Evolutionary conservation across 2,329 filamentous ascomycete species (phyloP).

Genomic region (Pestalotiopsis sp.): DNA sequence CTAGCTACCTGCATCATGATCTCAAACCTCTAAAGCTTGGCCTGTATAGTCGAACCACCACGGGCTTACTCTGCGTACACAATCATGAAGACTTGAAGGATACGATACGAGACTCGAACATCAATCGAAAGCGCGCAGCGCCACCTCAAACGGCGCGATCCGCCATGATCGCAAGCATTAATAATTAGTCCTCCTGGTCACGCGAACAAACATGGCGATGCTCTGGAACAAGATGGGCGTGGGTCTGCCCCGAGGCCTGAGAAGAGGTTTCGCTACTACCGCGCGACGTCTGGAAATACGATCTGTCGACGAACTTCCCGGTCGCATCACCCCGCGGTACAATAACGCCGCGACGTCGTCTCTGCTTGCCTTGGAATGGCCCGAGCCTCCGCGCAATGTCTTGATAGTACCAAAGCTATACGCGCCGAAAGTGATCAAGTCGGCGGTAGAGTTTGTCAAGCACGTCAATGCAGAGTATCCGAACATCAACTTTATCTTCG

Average conservation of each 20-base stretch:
- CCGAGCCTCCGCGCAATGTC: slow-evolving; percentile 57
- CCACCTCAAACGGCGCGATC: neutral
- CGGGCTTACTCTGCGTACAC: neutral
- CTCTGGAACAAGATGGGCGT: neutral
- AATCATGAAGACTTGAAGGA: neutral
- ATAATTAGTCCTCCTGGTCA: neutral
- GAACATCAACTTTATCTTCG: slow-evolving; percentile 79
- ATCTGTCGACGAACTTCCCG: slow-evolving; percentile 51
- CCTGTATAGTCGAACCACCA: neutral
- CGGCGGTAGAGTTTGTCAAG: slow-evolving; percentile 60
- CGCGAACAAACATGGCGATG: slow-evolving; percentile 8
- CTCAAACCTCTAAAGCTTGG: neutral
- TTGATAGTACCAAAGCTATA: slow-evolving; percentile 63
- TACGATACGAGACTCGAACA: neutral
- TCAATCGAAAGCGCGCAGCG: neutral
- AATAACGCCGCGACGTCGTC: slow-evolving; percentile 60
- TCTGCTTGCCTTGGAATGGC: slow-evolving; percentile 58
- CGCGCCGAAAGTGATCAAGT: slow-evolving; percentile 53
- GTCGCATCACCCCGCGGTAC: slow-evolving; percentile 65
- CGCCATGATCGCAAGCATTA: neutral
- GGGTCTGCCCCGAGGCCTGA: neutral
- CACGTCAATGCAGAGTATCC: slow-evolving; percentile 83
- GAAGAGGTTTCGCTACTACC: slow-evolving; percentile 54
- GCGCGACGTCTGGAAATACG: slow-evolving; percentile 47
- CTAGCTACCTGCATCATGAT: slow-evolving; percentile 2